Evolutionary conservation across 2,329 filamentous ascomycete species (phyloP), one percentile per base, ranked within the genome.

Genomic region (Rhynchosporium agropyri): DNA sequence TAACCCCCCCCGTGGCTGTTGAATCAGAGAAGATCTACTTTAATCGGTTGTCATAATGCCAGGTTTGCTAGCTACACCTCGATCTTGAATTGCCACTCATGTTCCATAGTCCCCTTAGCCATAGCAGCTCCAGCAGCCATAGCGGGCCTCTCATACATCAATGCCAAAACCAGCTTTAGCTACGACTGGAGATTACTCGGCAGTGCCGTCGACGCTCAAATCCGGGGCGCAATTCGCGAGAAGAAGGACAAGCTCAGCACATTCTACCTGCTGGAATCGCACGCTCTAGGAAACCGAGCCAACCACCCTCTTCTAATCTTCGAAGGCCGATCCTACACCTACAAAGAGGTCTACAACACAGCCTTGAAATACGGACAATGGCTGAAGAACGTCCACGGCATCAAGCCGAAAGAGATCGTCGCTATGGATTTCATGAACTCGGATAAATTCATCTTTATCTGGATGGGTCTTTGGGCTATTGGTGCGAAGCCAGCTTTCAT

Each of bases 401-500:
- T 96, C 53, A 82, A 87, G 68, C 83, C 86, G 31, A 85, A 84
- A 50, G 90, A 96, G 58, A 85, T 96, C 40, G 89, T 96, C 20
- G 91, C 90, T 8, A 81, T 96, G 69, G 83, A 95, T 74, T 90
- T 91, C 68, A 88, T 89, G 76, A 97, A 96, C 74, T 90, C 86
- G 46, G 86, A 91, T n/a, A 82, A 83, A 3, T 94, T 92, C 71
- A 72, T 94, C 33, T 90, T 93, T 73, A 66, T 96, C 8, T 72
- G 88, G 81, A 79, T 93, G 60, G 92, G 88, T 0, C 77, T 96
- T 38, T 96, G 91, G 91, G 86, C 88, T 36, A 86, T 96, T 63
- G 92, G 92, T 10, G 92, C 90, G 0, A 87, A 87, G 61, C 91
- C 92, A 0, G 92, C 92, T 0, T 91, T 95, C 70, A 89, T 96